phyloP scores from a whole-genome alignment of 1,139 yeast species.

The Lipomyces yarrowii region DNA sequence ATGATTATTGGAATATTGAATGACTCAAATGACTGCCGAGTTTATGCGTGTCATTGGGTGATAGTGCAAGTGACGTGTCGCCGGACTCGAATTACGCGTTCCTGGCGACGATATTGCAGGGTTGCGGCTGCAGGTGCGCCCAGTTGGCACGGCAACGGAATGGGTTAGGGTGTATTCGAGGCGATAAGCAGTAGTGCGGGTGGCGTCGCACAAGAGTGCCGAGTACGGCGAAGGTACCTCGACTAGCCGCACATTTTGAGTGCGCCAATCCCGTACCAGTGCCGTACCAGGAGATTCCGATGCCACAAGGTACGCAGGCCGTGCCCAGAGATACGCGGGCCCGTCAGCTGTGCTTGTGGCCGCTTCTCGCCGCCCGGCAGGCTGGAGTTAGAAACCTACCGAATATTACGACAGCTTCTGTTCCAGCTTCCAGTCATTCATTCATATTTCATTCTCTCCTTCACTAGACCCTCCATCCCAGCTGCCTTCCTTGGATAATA shows the following conservation, averaged over 20 bases:
- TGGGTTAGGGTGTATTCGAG: not conserved
- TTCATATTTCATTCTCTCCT: not conserved
- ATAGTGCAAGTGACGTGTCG: not conserved
- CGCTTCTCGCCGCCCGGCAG: not conserved
- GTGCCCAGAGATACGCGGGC: not conserved
- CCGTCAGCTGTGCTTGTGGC: not conserved
- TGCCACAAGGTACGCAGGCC: not conserved
- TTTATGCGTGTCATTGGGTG: too few species aligned
- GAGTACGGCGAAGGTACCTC: not conserved
- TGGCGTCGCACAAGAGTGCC: not conserved
- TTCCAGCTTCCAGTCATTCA: not conserved
- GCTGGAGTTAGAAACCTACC: not conserved
- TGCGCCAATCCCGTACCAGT: not conserved
- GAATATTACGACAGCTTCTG: not conserved
- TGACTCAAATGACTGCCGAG: too few species aligned
- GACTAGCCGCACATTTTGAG: not conserved
- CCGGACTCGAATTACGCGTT: not conserved
- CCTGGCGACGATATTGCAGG: not conserved
- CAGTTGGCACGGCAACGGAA: constrained; percentile 2
- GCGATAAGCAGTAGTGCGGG: constrained; percentile 2
- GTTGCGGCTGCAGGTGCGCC: not conserved
- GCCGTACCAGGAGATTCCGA: not conserved
- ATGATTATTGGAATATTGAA: too few species aligned
- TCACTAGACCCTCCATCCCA: not conserved
- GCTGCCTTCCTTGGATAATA: not conserved